A percentile compares a stretch with the other conserved stretches of the same genome.
These are phyloP conservation scores for Ricinus communis DNA, from an alignment of 345 rosid species.

Conservation along the genomic window DNA sequence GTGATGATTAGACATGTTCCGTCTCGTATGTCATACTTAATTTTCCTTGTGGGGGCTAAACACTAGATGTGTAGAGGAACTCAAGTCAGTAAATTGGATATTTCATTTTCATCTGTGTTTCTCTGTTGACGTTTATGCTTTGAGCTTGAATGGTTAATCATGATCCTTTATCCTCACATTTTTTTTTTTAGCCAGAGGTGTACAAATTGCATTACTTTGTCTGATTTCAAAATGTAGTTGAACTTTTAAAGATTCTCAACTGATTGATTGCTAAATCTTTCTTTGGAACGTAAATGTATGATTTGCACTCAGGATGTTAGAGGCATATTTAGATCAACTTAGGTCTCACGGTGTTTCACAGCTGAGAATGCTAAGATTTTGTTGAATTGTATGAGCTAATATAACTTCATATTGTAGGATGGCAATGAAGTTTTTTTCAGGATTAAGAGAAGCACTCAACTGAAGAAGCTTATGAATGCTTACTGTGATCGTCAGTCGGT, in stretches of 20 bases:
- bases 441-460: slow-evolving; percentile 80
- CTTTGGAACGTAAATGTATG: not conserved
- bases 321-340: not conserved
- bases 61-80: too few species aligned
- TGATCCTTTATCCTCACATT: not conserved
- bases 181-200: not conserved
- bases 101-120: not conserved
- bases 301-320: not conserved
- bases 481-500: slow-evolving; percentile 86
- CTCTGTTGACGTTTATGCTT: not conserved
- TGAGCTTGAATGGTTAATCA: not conserved
- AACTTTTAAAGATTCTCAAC: not conserved
- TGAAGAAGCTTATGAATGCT: slow-evolving; percentile 76
- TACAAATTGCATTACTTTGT: too few species aligned
- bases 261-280: not conserved
- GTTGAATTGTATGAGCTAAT: not conserved
- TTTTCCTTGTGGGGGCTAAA: too few species aligned
- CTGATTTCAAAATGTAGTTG: too few species aligned
- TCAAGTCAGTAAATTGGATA: too few species aligned
- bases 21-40: too few species aligned
- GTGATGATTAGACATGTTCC: too few species aligned
- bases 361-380: not conserved
- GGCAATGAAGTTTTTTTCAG: slow-evolving; percentile 90
- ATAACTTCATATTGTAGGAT: slow-evolving; percentile 42
- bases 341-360: not conserved